A percentile compares a stretch with the other conserved stretches of the same genome.
Conservation (phyloP, 495 filamentous ascomycete genomes). For the Neurospora sp. region DNA sequence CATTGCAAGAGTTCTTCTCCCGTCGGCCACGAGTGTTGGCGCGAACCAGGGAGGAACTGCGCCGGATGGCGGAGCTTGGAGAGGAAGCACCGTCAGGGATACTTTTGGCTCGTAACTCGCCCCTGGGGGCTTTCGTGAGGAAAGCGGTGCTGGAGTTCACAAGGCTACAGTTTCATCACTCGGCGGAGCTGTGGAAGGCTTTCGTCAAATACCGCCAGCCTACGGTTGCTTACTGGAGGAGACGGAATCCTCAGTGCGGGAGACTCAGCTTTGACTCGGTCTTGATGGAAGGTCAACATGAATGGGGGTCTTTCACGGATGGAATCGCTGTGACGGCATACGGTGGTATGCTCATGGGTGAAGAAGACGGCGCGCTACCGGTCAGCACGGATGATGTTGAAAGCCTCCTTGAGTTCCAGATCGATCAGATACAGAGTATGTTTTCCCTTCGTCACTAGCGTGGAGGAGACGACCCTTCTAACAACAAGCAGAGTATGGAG, state of each 20-base stretch:
- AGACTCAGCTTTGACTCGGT: conserved; percentile 61
- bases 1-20: conserved; percentile 62
- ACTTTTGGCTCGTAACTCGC: conserved; percentile 54
- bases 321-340: conserved; percentile 50
- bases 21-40: conserved; percentile 45
- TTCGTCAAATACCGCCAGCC: conserved; percentile 72
- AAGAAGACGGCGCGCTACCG: conserved; percentile 25
- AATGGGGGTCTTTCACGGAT: conserved; percentile 31
- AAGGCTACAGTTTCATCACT: conserved; percentile 66
- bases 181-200: conserved; percentile 62
- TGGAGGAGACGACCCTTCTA: neutral
- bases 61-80: conserved; percentile 27
- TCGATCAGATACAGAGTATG: conserved; percentile 75
- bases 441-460: neutral
- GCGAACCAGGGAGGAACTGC: conserved; percentile 49
- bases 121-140: conserved; percentile 76
- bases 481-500: conserved; percentile 35
- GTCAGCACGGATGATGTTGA: conserved; percentile 79
- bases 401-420: conserved; percentile 74
- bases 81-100: conserved; percentile 31
- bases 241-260: conserved; percentile 50
- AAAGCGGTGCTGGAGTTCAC: conserved; percentile 69
- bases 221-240: conserved; percentile 59
- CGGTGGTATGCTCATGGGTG: conserved; percentile 40
- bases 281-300: conserved; percentile 37